Percentiles rank a stretch among this genome's conserved stretches.
Conservation (phyloP, 768 basidiomycete genomes). For the Roridomyces roridus region DNA sequence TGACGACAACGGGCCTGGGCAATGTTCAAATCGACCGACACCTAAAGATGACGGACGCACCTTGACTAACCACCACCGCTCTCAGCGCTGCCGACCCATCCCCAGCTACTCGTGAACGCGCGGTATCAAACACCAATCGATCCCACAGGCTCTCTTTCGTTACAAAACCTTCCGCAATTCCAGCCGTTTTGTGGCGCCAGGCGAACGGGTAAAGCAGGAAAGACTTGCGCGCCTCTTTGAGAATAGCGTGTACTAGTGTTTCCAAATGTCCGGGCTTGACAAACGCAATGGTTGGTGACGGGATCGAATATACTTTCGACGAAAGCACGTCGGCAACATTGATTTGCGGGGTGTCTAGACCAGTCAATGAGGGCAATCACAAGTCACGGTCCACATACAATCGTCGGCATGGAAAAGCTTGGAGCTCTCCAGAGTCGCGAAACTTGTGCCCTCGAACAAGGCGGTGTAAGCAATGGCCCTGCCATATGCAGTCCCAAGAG, state of each 20-base stretch:
- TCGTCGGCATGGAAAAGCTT: constrained; percentile 54
- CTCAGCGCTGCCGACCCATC: constrained; percentile 67
- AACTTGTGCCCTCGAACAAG: constrained; percentile 75
- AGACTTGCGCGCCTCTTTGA: constrained; percentile 58
- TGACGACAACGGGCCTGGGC: constrained; percentile 55
- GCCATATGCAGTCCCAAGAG: constrained; percentile 79
- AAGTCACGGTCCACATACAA: constrained; percentile 35
- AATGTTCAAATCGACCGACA: constrained; percentile 2
- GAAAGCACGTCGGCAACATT: constrained; percentile 57
- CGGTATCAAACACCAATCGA: constrained; percentile 71
- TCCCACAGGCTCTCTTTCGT: constrained; percentile 88
- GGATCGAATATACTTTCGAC: constrained; percentile 58
- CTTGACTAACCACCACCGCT: constrained; percentile 74
- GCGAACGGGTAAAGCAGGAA: constrained; percentile 65
- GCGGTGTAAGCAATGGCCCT: constrained; percentile 81
- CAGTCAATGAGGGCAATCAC: not conserved
- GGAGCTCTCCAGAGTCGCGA: constrained; percentile 67
- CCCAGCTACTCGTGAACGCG: constrained; percentile 66
- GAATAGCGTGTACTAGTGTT: constrained; percentile 58
- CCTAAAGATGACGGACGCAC: constrained; percentile 44
- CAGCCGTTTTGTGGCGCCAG: constrained; percentile 79
- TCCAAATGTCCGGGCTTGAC: constrained; percentile 67
- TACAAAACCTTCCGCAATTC: constrained; percentile 73
- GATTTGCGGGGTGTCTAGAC: constrained; percentile 28
- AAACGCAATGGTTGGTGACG: constrained; percentile 84